Percentiles rank a stretch among this genome's conserved stretches.
Evolutionary conservation across 2,329 filamentous ascomycete species (phyloP).

Genomic region (Fusarium sp.): DNA sequence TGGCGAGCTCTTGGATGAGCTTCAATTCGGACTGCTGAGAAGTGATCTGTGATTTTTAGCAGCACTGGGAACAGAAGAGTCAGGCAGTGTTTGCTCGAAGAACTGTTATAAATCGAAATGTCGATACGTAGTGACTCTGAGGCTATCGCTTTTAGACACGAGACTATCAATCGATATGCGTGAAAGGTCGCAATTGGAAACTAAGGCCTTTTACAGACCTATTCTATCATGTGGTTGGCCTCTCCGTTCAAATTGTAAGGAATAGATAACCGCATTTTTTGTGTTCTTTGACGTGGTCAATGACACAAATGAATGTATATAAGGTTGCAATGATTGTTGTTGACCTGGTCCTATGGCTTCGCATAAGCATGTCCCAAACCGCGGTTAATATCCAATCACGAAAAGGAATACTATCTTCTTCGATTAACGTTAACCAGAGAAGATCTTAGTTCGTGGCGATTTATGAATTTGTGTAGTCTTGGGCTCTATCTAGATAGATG

Average conservation of each 20-base stretch:
- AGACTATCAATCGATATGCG: neutral
- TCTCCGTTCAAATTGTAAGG: neutral
- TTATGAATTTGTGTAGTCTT: neutral
- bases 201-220: neutral
- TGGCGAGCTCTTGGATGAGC: slow-evolving; percentile 53
- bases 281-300: neutral
- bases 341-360: neutral
- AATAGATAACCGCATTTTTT: neutral
- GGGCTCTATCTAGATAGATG: slow-evolving; percentile 14
- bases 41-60: slow-evolving; percentile 44
- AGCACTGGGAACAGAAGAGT: neutral
- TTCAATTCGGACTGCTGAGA: slow-evolving; percentile 54
- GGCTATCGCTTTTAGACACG: neutral
- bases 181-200: neutral
- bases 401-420: too few relatives aligned
- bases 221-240: neutral
- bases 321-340: neutral
- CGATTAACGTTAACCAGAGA: neutral
- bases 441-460: neutral
- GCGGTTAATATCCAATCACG: neutral
- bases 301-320: neutral
- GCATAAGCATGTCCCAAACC: neutral
- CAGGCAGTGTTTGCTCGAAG: neutral
- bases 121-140: neutral
- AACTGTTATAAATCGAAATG: neutral